These are phyloP conservation scores for Rossbeevera mucosa DNA, from an alignment of 768 basidiomycete species.

Conservation along the genomic window DNA sequence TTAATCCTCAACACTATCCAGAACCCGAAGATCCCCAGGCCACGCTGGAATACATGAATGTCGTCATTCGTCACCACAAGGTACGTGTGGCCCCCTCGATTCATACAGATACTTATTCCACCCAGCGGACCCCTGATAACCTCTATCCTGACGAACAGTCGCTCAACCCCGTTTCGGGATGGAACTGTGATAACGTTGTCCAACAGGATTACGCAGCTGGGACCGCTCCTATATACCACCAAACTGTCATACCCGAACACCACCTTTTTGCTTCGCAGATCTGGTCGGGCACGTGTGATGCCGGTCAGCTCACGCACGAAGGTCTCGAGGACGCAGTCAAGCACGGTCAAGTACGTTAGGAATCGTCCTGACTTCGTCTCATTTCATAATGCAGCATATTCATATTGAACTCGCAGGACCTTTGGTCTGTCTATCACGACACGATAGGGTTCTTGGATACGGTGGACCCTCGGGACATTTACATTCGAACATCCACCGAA, in stretches of 20 bases:
- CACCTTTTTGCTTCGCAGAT: slow-evolving; percentile 43
- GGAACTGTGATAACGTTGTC: slow-evolving; percentile 38
- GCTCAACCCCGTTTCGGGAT: slow-evolving; percentile 36
- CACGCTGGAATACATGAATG: slow-evolving; percentile 38
- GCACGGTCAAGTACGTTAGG: slow-evolving; percentile 36
- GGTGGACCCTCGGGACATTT: slow-evolving; percentile 36
- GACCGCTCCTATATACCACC: slow-evolving; percentile 36
- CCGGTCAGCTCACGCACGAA: slow-evolving; percentile 43
- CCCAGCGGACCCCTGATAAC: slow-evolving; percentile 47
- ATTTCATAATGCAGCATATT: neutral
- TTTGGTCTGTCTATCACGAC: slow-evolving; percentile 41
- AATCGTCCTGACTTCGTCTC: neutral
- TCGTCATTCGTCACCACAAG: slow-evolving; percentile 47
- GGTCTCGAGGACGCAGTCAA: slow-evolving; percentile 40
- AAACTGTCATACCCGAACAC: slow-evolving; percentile 34
- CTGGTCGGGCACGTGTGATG: slow-evolving; percentile 47
- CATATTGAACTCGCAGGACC: slow-evolving; percentile 35
- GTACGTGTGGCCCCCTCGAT: slow-evolving; percentile 27
- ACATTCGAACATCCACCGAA: slow-evolving; percentile 41
- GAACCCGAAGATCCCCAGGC: slow-evolving; percentile 27
- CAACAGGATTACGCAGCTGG: slow-evolving; percentile 39
- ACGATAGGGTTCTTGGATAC: slow-evolving; percentile 34
- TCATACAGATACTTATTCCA: neutral
- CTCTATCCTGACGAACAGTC: slow-evolving; percentile 40
- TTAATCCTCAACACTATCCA: slow-evolving; percentile 37